These are phyloP conservation scores for Cordyceps javanica DNA, from an alignment of 2,329 filamentous ascomycete genomes.

Conservation along the genomic window DNA sequence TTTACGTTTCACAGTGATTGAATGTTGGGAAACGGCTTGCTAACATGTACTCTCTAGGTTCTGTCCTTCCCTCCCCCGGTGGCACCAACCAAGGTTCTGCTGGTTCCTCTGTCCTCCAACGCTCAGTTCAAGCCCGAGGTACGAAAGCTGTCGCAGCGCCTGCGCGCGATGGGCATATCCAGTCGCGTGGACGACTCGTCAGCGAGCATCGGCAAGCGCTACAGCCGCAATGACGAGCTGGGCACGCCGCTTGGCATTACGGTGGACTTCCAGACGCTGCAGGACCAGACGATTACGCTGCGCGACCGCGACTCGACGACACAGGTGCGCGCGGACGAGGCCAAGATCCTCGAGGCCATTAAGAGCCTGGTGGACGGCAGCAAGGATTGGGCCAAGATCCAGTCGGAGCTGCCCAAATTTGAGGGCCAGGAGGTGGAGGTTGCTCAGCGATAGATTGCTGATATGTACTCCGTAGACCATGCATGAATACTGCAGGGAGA, in stretches of 20 bases:
- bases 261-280: constrained; percentile 89
- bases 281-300: constrained; percentile 81
- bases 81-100: constrained; percentile 91
- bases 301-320: constrained; percentile 85
- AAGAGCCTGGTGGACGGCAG: constrained; percentile 43
- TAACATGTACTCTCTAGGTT: constrained; percentile 31
- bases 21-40: not conserved
- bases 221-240: constrained; percentile 90
- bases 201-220: constrained; percentile 90
- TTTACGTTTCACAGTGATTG: too few relatives aligned
- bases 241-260: constrained; percentile 93
- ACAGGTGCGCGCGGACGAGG: constrained; percentile 79
- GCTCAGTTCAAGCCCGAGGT: constrained; percentile 74
- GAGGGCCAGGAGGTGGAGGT: constrained; percentile 64
- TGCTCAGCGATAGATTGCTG: constrained; percentile 25
- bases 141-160: constrained; percentile 63
- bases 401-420: constrained; percentile 75
- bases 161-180: constrained; percentile 71
- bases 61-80: constrained; percentile 55
- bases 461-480: too few relatives aligned
- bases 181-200: constrained; percentile 86
- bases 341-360: constrained; percentile 72
- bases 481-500: not conserved
- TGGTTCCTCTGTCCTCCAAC: constrained; percentile 82
- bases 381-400: constrained; percentile 63